These are phyloP conservation scores for Ophiocordyceps polyrhachis-furcata DNA, from an alignment of 2,329 filamentous ascomycete genomes.

Conservation along the genomic window DNA sequence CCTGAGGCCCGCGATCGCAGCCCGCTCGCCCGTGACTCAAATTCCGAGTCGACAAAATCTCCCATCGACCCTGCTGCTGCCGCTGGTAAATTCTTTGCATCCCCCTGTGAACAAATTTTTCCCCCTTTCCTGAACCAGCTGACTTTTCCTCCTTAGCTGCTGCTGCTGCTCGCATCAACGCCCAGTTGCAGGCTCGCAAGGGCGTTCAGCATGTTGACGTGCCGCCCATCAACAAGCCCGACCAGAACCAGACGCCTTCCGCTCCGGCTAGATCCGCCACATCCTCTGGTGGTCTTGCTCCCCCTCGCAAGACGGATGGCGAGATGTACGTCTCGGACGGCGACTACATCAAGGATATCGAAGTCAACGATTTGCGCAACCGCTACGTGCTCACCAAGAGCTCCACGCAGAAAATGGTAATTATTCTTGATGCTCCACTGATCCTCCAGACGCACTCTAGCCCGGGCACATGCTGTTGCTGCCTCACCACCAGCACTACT, in stretches of 20 bases:
- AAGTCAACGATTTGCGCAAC: conserved; percentile 95
- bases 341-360: conserved; percentile 97
- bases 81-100: conserved; percentile 39
- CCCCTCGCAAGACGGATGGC: conserved; percentile 47
- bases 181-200: conserved; percentile 68
- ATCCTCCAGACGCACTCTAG: conserved; percentile 16
- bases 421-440: conserved; percentile 36
- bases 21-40: conserved; percentile 36
- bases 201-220: conserved; percentile 82
- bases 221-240: conserved; percentile 52
- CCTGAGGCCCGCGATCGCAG: conserved; percentile 61
- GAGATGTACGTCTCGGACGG: conserved; percentile 92
- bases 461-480: conserved; percentile 17
- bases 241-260: conserved; percentile 15
- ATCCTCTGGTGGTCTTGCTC: conserved; percentile 12
- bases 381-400: conserved; percentile 95
- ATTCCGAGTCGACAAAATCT: conserved; percentile 27
- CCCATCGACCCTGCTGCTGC: conserved; percentile 54
- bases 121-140: background rate
- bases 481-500: conserved; percentile 36
- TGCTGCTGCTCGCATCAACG: conserved; percentile 75
- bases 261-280: conserved; percentile 17
- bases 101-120: background rate
- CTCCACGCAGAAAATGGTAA: conserved; percentile 99
- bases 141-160: conserved; percentile 38